These are phyloP conservation scores for Colletotrichum cereale DNA, from an alignment of 2,329 filamentous ascomycete species.

Conservation along the genomic window DNA sequence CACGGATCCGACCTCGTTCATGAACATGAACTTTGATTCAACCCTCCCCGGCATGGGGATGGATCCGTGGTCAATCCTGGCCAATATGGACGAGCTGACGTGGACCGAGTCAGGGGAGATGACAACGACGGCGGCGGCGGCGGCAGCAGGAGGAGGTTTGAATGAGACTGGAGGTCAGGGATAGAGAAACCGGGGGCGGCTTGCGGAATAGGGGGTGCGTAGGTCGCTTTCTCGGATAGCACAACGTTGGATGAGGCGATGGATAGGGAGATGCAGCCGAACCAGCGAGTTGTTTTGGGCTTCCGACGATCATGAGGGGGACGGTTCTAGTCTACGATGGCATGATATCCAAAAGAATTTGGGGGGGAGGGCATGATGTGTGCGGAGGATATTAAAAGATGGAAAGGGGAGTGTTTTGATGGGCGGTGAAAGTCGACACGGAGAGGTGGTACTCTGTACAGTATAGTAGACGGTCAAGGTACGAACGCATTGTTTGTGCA, in stretches of 20 bases:
- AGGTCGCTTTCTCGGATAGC: not conserved
- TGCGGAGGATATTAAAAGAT: not conserved
- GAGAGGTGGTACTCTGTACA: too few species aligned
- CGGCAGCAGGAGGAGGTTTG: not conserved
- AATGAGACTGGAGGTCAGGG: not conserved
- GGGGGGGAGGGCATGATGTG: not conserved
- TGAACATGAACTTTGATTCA: constrained; percentile 8
- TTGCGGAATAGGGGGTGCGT: not conserved
- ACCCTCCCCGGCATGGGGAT: constrained; percentile 22
- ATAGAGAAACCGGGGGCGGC: not conserved
- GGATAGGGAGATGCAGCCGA: too few species aligned
- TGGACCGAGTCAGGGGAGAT: constrained; percentile 24
- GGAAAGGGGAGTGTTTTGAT: not conserved
- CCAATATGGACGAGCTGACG: constrained; percentile 23
- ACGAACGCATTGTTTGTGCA: not conserved
- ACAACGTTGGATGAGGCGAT: not conserved
- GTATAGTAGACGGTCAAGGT: not conserved
- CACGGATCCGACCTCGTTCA: constrained; percentile 29
- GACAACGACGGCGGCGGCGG: not conserved
- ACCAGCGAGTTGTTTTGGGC: not conserved
- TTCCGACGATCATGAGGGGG: not conserved
- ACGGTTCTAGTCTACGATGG: not conserved
- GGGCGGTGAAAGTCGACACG: not conserved
- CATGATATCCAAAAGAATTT: not conserved
- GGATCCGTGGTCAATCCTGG: constrained; percentile 37